phyloP scores from a whole-genome alignment of 768 basidiomycete genomes.

The Auricularia heimuer region DNA sequence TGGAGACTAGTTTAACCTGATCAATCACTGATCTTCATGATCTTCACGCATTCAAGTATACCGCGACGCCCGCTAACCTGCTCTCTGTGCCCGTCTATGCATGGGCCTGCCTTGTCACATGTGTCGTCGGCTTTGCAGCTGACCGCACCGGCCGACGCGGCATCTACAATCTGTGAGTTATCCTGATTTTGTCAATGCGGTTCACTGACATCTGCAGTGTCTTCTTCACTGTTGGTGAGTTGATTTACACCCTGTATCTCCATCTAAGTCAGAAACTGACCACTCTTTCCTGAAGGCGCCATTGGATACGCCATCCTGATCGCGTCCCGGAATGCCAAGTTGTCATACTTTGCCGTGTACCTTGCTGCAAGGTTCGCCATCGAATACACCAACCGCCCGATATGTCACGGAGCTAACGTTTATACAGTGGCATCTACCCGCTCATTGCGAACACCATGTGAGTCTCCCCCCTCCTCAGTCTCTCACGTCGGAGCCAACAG shows the following conservation, averaged over 20 bases:
- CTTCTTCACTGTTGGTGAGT: constrained; percentile 20
- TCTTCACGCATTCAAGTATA: constrained; percentile 65
- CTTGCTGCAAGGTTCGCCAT: constrained; percentile 53
- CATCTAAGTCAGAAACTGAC: neutral
- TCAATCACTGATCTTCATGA: constrained; percentile 61
- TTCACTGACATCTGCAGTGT: neutral
- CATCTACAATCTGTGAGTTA: constrained; percentile 49
- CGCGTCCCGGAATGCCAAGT: constrained; percentile 44
- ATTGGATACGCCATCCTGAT: constrained; percentile 66
- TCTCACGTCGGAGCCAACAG: constrained; percentile 11
- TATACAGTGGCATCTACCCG: constrained; percentile 59
- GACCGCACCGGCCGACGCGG: constrained; percentile 54
- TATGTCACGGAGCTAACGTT: neutral
- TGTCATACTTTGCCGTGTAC: constrained; percentile 66
- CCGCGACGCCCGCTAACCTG: constrained; percentile 65
- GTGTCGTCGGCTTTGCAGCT: constrained; percentile 49
- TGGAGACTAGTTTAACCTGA: constrained; percentile 43
- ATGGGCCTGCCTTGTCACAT: constrained; percentile 58
- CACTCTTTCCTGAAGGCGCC: constrained; percentile 27
- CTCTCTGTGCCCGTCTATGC: constrained; percentile 70
- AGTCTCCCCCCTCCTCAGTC: constrained; percentile 11
- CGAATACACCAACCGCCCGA: neutral
- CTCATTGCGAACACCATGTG: constrained; percentile 58
- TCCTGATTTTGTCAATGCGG: neutral
- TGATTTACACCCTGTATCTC: neutral